These are phyloP conservation scores for Cryptococcus sp. DNA, from an alignment of 1,284 basidiomycete genomes.

Conservation along the genomic window DNA sequence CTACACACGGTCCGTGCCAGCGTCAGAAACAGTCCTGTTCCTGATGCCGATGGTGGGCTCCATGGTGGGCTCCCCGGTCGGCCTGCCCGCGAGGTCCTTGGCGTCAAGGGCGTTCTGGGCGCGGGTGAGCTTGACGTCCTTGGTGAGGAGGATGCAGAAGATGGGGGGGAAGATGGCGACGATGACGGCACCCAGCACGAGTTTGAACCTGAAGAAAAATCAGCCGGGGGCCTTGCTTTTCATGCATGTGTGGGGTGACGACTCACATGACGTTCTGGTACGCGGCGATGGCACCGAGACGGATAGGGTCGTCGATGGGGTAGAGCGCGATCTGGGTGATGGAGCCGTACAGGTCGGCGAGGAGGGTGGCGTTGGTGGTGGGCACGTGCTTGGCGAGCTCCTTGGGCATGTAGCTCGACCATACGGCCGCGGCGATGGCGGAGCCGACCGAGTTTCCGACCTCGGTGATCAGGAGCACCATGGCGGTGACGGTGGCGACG, in stretches of 20 bases:
- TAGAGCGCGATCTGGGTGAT: conserved; percentile 54
- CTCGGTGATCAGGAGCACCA: conserved; percentile 65
- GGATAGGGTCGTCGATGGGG: conserved; percentile 56
- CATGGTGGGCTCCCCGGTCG: conserved; percentile 16
- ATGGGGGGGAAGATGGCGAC: conserved; percentile 49
- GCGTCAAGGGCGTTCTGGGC: conserved; percentile 53
- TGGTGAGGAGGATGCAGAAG: conserved; percentile 44
- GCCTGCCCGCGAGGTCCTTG: conserved; percentile 33
- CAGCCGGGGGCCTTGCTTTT: neutral
- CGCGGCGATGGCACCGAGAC: conserved; percentile 58
- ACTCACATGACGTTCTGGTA: conserved; percentile 48
- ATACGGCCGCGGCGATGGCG: conserved; percentile 48
- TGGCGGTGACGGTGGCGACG: conserved; percentile 75
- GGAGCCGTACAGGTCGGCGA: conserved; percentile 55
- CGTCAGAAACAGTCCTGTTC: neutral
- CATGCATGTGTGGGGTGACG: neutral
- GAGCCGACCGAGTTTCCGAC: conserved; percentile 56
- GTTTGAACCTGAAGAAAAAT: conserved; percentile 22
- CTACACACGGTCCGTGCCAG: neutral
- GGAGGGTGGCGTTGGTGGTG: conserved; percentile 40
- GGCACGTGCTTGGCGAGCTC: conserved; percentile 58
- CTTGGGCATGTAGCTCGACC: conserved; percentile 52
- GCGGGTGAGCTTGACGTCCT: conserved; percentile 50
- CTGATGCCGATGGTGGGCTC: no score
- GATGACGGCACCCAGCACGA: conserved; percentile 40